These are phyloP conservation scores for Talaromyces amestolkiae DNA, from an alignment of 2,329 filamentous ascomycete species.

Conservation along the genomic window DNA sequence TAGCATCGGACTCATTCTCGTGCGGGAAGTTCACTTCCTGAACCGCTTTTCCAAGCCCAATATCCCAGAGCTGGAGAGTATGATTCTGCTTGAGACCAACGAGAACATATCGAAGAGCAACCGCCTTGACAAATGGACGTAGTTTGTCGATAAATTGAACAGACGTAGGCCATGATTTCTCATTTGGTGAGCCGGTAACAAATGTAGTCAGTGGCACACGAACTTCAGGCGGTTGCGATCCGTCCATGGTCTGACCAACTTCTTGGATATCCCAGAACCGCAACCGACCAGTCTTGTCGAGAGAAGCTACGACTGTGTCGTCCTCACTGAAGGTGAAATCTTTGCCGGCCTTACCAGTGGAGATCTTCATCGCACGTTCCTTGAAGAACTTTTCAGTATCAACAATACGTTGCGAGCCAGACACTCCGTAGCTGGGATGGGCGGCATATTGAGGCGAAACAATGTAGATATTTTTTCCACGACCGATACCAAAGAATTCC, in stretches of 20 bases:
- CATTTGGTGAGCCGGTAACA: conserved; percentile 77
- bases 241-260: conserved; percentile 56
- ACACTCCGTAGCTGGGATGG: conserved; percentile 48
- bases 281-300: conserved; percentile 93
- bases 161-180: conserved; percentile 96
- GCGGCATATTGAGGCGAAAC: conserved; percentile 63
- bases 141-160: conserved; percentile 95
- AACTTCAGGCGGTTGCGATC: conserved; percentile 64
- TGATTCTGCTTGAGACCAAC: conserved; percentile 99
- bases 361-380: conserved; percentile 87
- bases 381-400: conserved; percentile 84
- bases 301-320: conserved; percentile 86
- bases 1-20: conserved; percentile 93
- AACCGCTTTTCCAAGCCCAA: conserved; percentile 89
- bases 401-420: conserved; percentile 58
- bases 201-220: conserved; percentile 83
- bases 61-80: conserved; percentile 96
- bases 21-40: conserved; percentile 97
- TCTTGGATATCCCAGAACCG: conserved; percentile 97
- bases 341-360: conserved; percentile 96
- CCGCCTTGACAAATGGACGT: conserved; percentile 84
- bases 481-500: conserved; percentile 91
- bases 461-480: conserved; percentile 93
- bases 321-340: conserved; percentile 98
- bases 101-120: conserved; percentile 89